phyloP scores from a whole-genome alignment of 352 stramenopile species.

The Globisporangium polare region DNA sequence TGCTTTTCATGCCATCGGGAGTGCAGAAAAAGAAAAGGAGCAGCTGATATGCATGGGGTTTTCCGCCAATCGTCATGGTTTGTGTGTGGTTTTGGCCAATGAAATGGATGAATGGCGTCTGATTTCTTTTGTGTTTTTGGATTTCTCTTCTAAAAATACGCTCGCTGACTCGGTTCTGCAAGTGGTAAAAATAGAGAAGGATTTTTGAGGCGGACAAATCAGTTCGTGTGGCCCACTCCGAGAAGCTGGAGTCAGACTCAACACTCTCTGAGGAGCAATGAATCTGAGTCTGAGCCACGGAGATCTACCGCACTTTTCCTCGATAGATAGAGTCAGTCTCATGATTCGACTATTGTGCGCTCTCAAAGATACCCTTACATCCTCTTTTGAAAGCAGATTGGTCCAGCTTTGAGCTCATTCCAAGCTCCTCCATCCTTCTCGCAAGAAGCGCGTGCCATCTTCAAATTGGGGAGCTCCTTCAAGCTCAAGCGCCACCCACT shows the following conservation, averaged over 20 bases:
- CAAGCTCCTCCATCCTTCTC: not conserved
- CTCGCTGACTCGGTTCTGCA: not conserved
- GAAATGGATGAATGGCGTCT: not conserved
- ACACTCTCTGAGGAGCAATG: too few species aligned
- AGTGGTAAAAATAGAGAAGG: not conserved
- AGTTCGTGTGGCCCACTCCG: not conserved
- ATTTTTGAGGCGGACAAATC: not conserved
- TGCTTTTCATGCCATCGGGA: not conserved
- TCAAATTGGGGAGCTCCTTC: slow-evolving; percentile 5
- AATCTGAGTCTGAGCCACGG: too few species aligned
- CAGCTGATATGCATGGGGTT: not conserved
- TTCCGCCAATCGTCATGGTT: not conserved
- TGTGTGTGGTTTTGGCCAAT: not conserved
- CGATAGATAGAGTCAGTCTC: too few species aligned
- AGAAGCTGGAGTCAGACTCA: not conserved
- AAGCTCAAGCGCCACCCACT: not conserved
- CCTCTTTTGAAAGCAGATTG: too few species aligned
- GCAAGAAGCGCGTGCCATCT: slow-evolving; percentile 5
- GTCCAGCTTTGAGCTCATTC: too few species aligned
- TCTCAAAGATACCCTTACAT: too few species aligned
- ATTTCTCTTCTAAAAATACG: slow-evolving; percentile 9
- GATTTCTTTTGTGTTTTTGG: slow-evolving; percentile 1
- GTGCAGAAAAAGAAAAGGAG: not conserved
- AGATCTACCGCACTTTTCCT: too few species aligned
- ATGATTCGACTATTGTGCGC: too few species aligned